phyloP scores from a whole-genome alignment of 768 basidiomycete genomes.

The Dendrothele bispora region DNA sequence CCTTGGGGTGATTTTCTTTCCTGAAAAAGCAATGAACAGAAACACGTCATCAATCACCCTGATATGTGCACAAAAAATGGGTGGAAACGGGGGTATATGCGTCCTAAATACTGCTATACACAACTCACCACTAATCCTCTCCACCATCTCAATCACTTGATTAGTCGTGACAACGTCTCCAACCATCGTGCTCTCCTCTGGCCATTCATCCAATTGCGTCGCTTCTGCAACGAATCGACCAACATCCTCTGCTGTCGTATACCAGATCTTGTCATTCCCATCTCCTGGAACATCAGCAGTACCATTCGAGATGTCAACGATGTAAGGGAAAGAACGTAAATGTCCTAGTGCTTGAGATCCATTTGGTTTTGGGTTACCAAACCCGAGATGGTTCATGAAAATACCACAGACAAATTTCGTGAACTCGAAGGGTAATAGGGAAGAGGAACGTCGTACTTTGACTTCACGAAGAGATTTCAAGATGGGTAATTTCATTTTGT shows the following conservation, averaged over 20 bases:
- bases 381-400: slow-evolving; percentile 4
- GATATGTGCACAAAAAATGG: too few relatives aligned
- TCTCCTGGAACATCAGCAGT: neutral
- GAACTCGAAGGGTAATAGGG: neutral
- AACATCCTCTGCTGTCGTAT: slow-evolving; percentile 1
- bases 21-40: neutral
- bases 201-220: slow-evolving; percentile 1
- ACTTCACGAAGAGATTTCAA: neutral
- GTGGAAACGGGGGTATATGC: too few relatives aligned
- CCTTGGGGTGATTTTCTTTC: neutral
- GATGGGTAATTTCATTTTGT: neutral
- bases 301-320: slow-evolving; percentile 1
- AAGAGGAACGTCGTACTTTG: neutral
- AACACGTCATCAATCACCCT: neutral
- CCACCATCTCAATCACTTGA: neutral
- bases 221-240: slow-evolving; percentile 3
- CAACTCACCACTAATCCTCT: neutral
- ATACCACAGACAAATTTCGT: neutral
- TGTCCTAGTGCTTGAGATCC: neutral
- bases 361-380: slow-evolving; percentile 1
- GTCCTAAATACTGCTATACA: neutral
- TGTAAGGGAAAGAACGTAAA: neutral
- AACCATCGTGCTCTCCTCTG: slow-evolving; percentile 3
- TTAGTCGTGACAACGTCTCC: neutral
- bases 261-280: neutral